Evolutionary conservation across 352 stramenopile genomes (phyloP), one percentile per base, ranked within the genome.

Genomic region (Phytophthora citrophthora): DNA sequence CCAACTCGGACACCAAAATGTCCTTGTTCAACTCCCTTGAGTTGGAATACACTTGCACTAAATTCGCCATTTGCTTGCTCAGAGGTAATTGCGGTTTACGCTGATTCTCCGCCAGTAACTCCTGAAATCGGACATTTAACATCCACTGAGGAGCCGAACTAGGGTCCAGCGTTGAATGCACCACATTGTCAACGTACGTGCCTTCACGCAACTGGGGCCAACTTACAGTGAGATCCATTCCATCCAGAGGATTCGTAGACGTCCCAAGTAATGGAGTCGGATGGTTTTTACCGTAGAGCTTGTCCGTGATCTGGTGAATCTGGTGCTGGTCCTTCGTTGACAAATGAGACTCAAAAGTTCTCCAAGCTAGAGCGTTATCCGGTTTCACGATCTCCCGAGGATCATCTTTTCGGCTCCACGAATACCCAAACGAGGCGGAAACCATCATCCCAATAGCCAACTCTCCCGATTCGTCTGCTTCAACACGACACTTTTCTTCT

Each of bases 151-250:
- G 84, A 6, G 87, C 87, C 6, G 74, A 82, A 18, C 64, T 75
- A 1, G 85, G 79, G 47, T 93, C 77, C 32, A 95, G 59, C 1
- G 84, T 93, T 39, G 87, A 93, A 45, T 95, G 87, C 23, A 95
- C 87, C 2, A 81, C 83, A 55, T 95, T 95, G 64, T 95, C 87
- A 4, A 95, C 87, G 39, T 91, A 95, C 5, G 81, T 86, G 5
- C 87, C 87, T 77, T 95, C 87, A 32, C 83, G 73, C 29, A 95
- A 59, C 32, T 85, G 85, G 0, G 81, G 78, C 87, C 87, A 95
- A 20, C 79, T 77, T 4, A 79, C 72, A 2, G 74, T 85, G 15
- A 95, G 70, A 43, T 90, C 68, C 49, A 95, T 75, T 27, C 64
- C 75, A 3, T 69, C 34, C 15, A 95, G 53, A 38, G 87, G 82